Evolutionary conservation across 345 rosid genomes (phyloP), one percentile per base, ranked within the genome.

Genomic region (Citropsis articulata): DNA sequence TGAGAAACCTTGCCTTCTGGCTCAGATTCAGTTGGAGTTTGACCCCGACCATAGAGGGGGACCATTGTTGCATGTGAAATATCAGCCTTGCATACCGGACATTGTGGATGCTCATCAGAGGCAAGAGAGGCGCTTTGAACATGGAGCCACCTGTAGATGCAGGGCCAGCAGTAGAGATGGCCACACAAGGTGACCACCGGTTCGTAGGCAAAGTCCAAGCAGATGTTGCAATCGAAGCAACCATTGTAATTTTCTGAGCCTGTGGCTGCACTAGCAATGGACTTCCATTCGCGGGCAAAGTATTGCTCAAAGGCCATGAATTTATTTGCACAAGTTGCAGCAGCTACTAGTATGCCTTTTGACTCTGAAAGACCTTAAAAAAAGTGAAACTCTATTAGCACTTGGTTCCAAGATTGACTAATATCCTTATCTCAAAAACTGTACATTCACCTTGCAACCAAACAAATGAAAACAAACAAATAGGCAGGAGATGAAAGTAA

Each of bases 161-260:
- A 96, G 25, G 97, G 94, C 99, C 99, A 96, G 87, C 99, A 96
- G 84, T 92, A 96, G 63, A 96, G 89, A 85, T 96, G 99, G 42
- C 99, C 99, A 38, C 98, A 96, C 71, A 87, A 91, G 35, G 98
- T 94, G 69, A 96, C 98, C 75, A 96, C 96, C 0, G 99, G 99
- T 53, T 96, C 99, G 0, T 62, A 85, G 5, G 94, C 98, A 66
- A 71, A 87, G 55, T 96, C 98, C 21, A 96, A 81, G 70, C 99
- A 96, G 83, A 96, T 94, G 69, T 89, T 92, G 85, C 99, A 96
- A 83, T 94, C 97, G 75, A 94, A 96, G 85, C 90, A 85, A 78
- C 93, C 96, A 28, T 80, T 82, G 40, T 77, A 76, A 78, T 71
- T 79, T 71, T 86, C 89, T 36, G 86, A 40, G 9, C 76, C 82